Base-by-base conservation (phyloP, 1,139 yeast species). In the Hyphopichia khmerensis region DNA sequence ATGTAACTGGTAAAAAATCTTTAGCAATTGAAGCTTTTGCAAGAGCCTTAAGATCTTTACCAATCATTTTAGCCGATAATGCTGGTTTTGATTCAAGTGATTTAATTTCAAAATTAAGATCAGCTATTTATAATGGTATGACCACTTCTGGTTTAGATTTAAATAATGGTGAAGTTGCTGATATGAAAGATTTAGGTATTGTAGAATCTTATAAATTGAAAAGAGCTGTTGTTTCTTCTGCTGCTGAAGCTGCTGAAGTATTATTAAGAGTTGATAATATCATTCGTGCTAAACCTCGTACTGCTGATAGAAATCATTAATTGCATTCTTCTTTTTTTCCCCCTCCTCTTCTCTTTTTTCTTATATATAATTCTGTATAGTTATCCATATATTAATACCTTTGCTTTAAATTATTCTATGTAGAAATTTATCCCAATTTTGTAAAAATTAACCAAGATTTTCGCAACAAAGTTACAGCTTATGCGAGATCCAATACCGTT, bases 51-150 rank as follows among this genome's bases (percentile, higher is more conserved):
- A 84, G 98, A 65, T 96, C 91, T 67, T 77, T 93, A 50, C 99
- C 99, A 43, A 90, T 95, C 2, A 90, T 93, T 49, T 77, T 93
- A 53, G 96, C 97, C 31, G 98, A 93, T 61, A 93, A 93, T 62
- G 99, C 99, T 4, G 99, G 99, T 29, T 87, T 82, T 57, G 99
- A 95, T 62, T 87, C 97, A 17, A 84, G 93, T 53, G 99, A 95
- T 51, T 75, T 93, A 48, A 96, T 93, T 15, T 80, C 98, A 7
- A 89, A 89, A 62, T 77, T 93, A 57, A 82, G 98, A 67, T 83
- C 97, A 2, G 87, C 98, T 19, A 87, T 93, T 45, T 93, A 93
- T 72, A 87, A 84, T 56, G 99, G 99, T 39, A 83, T 89, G 77
- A 78, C 88, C 26, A 89, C 96, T 8, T 84, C 93, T 10, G 99